Evolutionary conservation across 805 yeast species (phyloP).

Genomic region (Saccharomycopsis javanensis): DNA sequence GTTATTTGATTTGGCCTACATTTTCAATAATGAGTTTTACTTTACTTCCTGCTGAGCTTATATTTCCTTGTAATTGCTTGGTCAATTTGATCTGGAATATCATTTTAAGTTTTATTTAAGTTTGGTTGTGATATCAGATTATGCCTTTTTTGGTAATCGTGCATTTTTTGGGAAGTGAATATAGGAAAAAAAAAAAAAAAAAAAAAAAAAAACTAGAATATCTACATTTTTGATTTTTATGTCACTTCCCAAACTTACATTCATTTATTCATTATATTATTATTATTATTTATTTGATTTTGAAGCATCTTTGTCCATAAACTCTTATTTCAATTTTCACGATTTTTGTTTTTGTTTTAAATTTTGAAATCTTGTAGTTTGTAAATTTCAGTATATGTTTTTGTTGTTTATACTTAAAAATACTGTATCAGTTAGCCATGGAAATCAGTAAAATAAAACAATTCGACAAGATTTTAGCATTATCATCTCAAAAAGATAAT

Average conservation of each 20-base stretch:
- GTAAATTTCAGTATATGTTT: background rate
- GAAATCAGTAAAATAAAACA: background rate
- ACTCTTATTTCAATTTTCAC: too few species aligned
- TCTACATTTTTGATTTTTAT: background rate
- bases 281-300: too few species aligned
- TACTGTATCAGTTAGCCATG: background rate
- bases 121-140: background rate
- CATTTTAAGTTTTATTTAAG: slow-evolving; percentile 31
- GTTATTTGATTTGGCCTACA: slow-evolving; percentile 52
- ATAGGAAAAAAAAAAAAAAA: background rate
- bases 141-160: background rate
- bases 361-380: too few species aligned
- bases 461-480: background rate
- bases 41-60: slow-evolving; percentile 36
- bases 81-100: slow-evolving; percentile 50
- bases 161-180: background rate
- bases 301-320: too few species aligned
- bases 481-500: background rate
- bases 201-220: too few species aligned
- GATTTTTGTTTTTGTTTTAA: too few species aligned
- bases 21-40: slow-evolving; percentile 43
- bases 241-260: too few species aligned
- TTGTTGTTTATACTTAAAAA: background rate
- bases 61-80: slow-evolving; percentile 51
- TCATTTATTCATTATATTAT: too few species aligned